Evolutionary conservation across 1,139 yeast species (phyloP), one percentile per base, ranked within the genome.

Genomic region (Candida frijolesensis): DNA sequence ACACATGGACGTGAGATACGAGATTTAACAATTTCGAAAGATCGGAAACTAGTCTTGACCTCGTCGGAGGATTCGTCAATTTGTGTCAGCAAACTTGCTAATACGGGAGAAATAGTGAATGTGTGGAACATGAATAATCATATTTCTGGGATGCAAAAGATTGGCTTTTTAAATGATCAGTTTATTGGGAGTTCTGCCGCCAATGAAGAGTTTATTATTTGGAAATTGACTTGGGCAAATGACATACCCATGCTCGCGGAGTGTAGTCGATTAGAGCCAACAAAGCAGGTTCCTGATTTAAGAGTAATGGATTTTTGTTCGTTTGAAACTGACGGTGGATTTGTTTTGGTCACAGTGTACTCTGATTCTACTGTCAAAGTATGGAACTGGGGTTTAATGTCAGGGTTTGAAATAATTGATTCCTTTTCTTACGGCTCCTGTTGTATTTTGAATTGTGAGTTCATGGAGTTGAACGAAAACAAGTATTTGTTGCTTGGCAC

Each of bases 11-110:
- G 98, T 56, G 99, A 94, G 65, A 82, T 87, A 12, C 74, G 96
- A 60, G 87, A 81, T 55, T 71, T 87, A n/a, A 71, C 85, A 0
- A 70, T 83, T n/a, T 72, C 79, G 22, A 65, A 72, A 2, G 51
- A 49, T 1, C 40, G 46, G 2, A 67, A 67, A 40, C 57, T 80
- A 18, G 70, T 87, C 10, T 79, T 89, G 25, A 84, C 95, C 2
- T 98, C 92, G 1, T 85, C 97, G 0, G 99, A 94, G 65, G 99
- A 94, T 62, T 87, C 97, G 0, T 82, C 90, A 0, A 71, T 94
- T 4, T 78, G 84, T 53, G 58, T 92, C 19, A 80, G 86, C 1
- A 71, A 72, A 22, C 52, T 89, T 2, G 58, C 65, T 37, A 45
- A 57, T 0, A 55, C 61, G 32, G 89, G 89, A 1, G 57, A 58